Base-by-base conservation (phyloP, 2,329 filamentous ascomycete genomes). In the Verticillium longisporum region DNA sequence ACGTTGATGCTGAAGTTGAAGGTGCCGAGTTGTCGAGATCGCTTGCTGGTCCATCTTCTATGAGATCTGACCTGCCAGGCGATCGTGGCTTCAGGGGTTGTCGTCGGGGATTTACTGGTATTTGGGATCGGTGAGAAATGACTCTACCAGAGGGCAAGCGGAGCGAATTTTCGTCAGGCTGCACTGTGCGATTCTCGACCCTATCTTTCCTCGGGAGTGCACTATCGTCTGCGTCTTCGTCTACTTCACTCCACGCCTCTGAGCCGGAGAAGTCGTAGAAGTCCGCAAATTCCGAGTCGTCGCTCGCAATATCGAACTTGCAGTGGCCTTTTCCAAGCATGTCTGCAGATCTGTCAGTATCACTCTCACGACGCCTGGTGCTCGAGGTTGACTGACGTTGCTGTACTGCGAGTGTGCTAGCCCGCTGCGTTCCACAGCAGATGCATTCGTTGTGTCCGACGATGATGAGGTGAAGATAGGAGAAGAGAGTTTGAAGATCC, bases 291-390 rank as follows among this genome's bases (percentile, higher is more conserved):
- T 80, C 77, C 0, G 72, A 70, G n/a, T 70, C 72, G 4, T 71
- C 63, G 2, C 69, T 67, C 0, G 68, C 59, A 0, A 77, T 65
- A 34, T 80, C 71, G 41, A 82, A 70, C 26, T 69, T 74, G 65
- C 80, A 83, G 61, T 83, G 80, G 0, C 78, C 76, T 56, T 79
- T 82, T 2, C 70, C 74, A 0, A 70, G 65, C 80, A 83, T 83
- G 60, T 83, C 55, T 56, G 55, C 18, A 14, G 37, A 21, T 15
- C 5, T 37, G 32, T 56, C 37, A 56, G 55, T 21, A 2, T 37
- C 4, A 34, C 31, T 7, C 11, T n/a, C 11, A 9, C 37, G 14
- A 18, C 3, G 7, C 11, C 18, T 15, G 26, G 6, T 6, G 11
- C 18, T n/a, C 15, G 26, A 9, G 15, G 11, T 36, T 10, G 18